These are phyloP conservation scores for Nothophaeocryptopus gaeumannii DNA, from an alignment of 2,329 filamentous ascomycete genomes.

Conservation along the genomic window DNA sequence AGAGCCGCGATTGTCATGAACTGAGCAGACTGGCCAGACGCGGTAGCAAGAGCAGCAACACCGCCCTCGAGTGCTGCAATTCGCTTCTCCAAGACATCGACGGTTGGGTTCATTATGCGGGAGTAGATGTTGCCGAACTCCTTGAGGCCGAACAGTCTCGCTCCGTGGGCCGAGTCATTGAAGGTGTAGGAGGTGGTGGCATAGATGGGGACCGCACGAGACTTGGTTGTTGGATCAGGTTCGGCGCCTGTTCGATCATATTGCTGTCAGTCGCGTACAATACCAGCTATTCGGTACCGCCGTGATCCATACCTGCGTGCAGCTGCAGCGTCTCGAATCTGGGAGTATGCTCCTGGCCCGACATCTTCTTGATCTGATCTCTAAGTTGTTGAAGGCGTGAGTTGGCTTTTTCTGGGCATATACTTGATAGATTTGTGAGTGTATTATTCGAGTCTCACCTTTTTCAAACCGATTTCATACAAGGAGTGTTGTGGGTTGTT, in stretches of 20 bases:
- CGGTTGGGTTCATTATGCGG: slow-evolving; percentile 92
- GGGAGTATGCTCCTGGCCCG: slow-evolving; percentile 39
- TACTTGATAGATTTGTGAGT: neutral
- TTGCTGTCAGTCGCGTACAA: slow-evolving; percentile 19
- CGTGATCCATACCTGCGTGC: slow-evolving; percentile 41
- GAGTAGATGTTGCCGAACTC: slow-evolving; percentile 98
- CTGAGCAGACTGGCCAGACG: slow-evolving; percentile 86
- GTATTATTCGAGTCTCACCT: too few relatives aligned
- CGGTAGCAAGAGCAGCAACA: slow-evolving; percentile 76
- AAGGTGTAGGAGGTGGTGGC: slow-evolving; percentile 89
- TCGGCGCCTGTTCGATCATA: slow-evolving; percentile 58
- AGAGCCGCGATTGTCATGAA: slow-evolving; percentile 85
- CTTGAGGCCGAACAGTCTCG: slow-evolving; percentile 92
- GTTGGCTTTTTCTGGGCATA: slow-evolving; percentile 14
- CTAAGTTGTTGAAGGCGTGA: slow-evolving; percentile 27
- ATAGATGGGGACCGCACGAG: slow-evolving; percentile 93
- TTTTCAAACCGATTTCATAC: too few relatives aligned
- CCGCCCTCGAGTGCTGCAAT: slow-evolving; percentile 95
- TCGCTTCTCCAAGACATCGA: slow-evolving; percentile 94
- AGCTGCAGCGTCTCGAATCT: slow-evolving; percentile 53
- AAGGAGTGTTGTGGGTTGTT: too few relatives aligned
- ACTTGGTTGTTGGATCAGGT: slow-evolving; percentile 76
- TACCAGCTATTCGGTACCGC: too few relatives aligned
- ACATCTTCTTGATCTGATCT: slow-evolving; percentile 31
- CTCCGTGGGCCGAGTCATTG: slow-evolving; percentile 93